These are phyloP conservation scores for Corynascus novoguineensis DNA, from an alignment of 495 filamentous ascomycete genomes.

Conservation along the genomic window DNA sequence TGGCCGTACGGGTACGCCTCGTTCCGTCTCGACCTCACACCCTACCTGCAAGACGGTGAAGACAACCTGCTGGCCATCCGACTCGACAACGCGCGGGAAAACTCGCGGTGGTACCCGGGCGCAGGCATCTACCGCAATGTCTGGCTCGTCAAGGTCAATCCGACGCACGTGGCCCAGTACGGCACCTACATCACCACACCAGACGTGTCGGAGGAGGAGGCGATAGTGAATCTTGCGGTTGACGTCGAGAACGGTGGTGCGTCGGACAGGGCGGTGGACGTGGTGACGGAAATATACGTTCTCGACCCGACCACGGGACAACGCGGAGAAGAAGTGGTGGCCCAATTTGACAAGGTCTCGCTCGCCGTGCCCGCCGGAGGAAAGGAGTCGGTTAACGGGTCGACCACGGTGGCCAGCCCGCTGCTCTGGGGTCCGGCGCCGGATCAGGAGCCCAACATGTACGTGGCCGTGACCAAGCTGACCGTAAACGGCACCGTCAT, in stretches of 20 bases:
- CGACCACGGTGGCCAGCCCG: constrained; percentile 34
- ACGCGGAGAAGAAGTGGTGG: constrained; percentile 19
- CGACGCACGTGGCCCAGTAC: constrained; percentile 39
- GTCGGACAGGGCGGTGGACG: neutral
- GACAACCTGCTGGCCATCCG: constrained; percentile 44
- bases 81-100: constrained; percentile 40
- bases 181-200: constrained; percentile 43
- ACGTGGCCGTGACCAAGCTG: constrained; percentile 41
- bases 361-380: constrained; percentile 26
- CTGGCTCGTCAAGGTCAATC: constrained; percentile 42
- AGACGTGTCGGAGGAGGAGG: constrained; percentile 33
- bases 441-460: constrained; percentile 40
- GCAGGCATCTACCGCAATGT: constrained; percentile 48
- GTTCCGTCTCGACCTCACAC: constrained; percentile 46
- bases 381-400: constrained; percentile 31
- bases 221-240: constrained; percentile 35
- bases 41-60: constrained; percentile 31
- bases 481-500: constrained; percentile 21
- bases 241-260: constrained; percentile 35
- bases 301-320: constrained; percentile 23
- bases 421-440: constrained; percentile 45
- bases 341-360: constrained; percentile 21
- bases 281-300: neutral
- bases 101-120: constrained; percentile 48
- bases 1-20: constrained; percentile 49